A percentile compares a stretch with the other conserved stretches of the same genome.
Evolutionary conservation across 116 monocot species (phyloP).

Genomic region (Phalaenopsis hybrid): DNA sequence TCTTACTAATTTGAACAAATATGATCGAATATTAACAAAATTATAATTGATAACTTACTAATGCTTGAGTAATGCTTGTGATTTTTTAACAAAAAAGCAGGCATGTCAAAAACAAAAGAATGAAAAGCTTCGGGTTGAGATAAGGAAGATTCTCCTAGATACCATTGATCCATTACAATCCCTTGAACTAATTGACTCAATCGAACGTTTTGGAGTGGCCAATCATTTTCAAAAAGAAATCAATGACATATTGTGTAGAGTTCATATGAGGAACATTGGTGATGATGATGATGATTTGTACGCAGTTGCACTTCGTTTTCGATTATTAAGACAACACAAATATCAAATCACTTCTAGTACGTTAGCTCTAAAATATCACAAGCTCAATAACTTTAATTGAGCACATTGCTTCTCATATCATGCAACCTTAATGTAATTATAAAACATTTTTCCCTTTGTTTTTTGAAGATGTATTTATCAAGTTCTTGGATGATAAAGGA

Average conservation of each 20-base stretch:
- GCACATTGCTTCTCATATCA: background rate
- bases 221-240: slow-evolving; percentile 9
- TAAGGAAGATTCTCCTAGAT: background rate
- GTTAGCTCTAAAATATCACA: too few species aligned
- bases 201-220: background rate
- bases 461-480: slow-evolving; percentile 19
- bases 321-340: background rate
- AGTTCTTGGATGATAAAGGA: slow-evolving; percentile 19
- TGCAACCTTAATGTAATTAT: background rate
- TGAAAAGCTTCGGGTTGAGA: background rate
- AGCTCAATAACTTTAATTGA: too few species aligned
- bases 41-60: too few species aligned
- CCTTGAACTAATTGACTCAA: background rate
- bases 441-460: background rate
- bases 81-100: too few species aligned
- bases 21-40: too few species aligned
- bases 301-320: background rate
- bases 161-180: background rate
- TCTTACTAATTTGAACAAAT: too few species aligned
- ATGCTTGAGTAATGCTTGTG: too few species aligned
- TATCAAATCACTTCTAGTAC: background rate
- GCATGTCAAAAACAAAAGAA: background rate
- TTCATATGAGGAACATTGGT: background rate
- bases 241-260: too few species aligned
- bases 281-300: background rate